Base-by-base conservation (phyloP, 1,284 basidiomycete genomes). In the Rhizoctonia solani region DNA sequence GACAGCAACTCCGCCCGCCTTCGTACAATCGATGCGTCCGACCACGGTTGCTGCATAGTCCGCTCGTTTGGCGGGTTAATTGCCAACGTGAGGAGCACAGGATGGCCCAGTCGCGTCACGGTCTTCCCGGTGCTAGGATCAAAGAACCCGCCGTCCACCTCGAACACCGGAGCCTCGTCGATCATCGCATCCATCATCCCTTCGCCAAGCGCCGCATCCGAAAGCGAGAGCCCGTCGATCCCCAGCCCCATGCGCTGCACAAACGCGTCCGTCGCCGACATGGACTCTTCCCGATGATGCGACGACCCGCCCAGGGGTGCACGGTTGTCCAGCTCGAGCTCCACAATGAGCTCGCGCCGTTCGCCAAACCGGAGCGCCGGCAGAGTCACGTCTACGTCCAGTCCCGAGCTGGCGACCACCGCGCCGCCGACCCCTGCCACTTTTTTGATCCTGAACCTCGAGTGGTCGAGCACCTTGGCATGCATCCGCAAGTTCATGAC, bases 351-450 rank as follows among this genome's bases (percentile, higher is more conserved):
- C 81, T 98, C 95, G 76, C 94, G 91, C 72, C 87, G 84, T 81
- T 97, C 94, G 37, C 93, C 94, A 74, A 92, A 95, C 63, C 92
- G 82, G 73, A 98, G 79, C 76, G 97, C 94, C 44, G 92, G 90
- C n/a, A 99, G 83, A 72, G 98, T 93, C 63, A 99, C 86, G 75
- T 98, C 95, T 41, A 96, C 93, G 74, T 98, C n/a, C n/a, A n/a
- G n/a, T n/a, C n/a, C n/a, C n/a, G n/a, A n/a, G n/a, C n/a, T n/a
- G n/a, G n/a, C n/a, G 37, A 98, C 83, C 76, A 98, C 90, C 0
- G 89, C 87, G 21, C 85, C 82, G 0, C 90, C 87, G 0, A 90
- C 90, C 6, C 95, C 95, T 14, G 89, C 90, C 37, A 97, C 90
- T 77, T 95, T 97, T 72, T 90, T 86, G 68, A 97, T 92, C 71